Evolutionary conservation across 768 basidiomycete species (phyloP).

Genomic region (Lactarius sp.): DNA sequence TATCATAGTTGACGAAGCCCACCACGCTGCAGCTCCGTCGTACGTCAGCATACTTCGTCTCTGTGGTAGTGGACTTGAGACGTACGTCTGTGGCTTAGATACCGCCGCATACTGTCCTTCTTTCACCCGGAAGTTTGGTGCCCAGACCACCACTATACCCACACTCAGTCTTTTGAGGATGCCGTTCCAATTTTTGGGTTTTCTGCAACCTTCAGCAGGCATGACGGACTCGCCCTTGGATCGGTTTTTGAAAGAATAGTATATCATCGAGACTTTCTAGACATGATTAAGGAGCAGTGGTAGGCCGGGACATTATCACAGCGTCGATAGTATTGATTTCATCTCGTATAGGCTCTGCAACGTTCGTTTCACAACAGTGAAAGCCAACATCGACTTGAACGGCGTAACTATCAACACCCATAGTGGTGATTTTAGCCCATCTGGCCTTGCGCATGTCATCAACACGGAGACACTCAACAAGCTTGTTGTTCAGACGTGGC

Average conservation of each 20-base stretch:
- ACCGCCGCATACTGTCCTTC: conserved; percentile 76
- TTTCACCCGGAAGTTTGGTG: conserved; percentile 66
- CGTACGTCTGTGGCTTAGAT: conserved; percentile 41
- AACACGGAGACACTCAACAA: conserved; percentile 76
- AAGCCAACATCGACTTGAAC: conserved; percentile 64
- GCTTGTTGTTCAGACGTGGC: conserved; percentile 76
- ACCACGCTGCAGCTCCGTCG: conserved; percentile 92
- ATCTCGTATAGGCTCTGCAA: conserved; percentile 62
- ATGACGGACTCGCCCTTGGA: conserved; percentile 85
- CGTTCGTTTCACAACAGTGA: conserved; percentile 80
- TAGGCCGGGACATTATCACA: conserved; percentile 28
- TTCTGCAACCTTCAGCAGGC: conserved; percentile 90
- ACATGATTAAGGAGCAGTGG: conserved; percentile 95
- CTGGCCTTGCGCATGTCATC: conserved; percentile 72
- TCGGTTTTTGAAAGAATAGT: conserved; percentile 89
- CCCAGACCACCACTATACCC: conserved; percentile 44
- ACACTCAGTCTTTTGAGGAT: conserved; percentile 27
- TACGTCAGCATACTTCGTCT: conserved; percentile 38
- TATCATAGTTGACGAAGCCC: conserved; percentile 88
- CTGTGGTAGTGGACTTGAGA: neutral
- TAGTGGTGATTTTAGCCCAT: conserved; percentile 79
- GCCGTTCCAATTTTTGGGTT: conserved; percentile 88
- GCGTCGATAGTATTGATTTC: neutral
- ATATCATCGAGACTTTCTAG: conserved; percentile 84
- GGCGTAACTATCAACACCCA: conserved; percentile 58